Base-by-base conservation (phyloP, 176 grass and related monocot species). In the Poa pratensis region DNA sequence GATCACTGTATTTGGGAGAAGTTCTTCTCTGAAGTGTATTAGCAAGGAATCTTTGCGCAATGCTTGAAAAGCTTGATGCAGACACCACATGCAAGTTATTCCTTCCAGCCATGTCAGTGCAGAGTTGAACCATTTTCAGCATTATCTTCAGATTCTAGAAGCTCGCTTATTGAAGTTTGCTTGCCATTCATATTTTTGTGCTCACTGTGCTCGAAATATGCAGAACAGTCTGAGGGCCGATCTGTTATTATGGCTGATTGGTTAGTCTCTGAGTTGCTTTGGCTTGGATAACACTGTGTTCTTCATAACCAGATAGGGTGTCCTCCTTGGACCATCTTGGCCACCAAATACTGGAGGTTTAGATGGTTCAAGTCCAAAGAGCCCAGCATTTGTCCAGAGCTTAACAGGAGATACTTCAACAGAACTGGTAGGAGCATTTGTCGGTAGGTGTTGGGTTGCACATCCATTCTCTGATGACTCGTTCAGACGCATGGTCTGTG, bases 341-440 rank as follows among this genome's bases (percentile, higher is more conserved):
- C 71, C 68, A 59, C 85, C 77, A 87, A 94, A 91, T 73, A 91
- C 90, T 76, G 91, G 89, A 81, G 97, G 97, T 82, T 99, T 99
- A 42, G 94, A 96, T 64, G 97, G 97, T 78, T 96, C 92, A 74
- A 96, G 90, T 84, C 97, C 97, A 86, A 99, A 99, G 82, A 99
- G 94, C 22, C 94, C 90, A 75, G 93, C 97, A 90, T 99, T 99
- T 89, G 97, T 96, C 97, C 97, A 99, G 63, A 99, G 94, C 78
- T 89, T 95, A 88, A 92, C 75, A 71, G 97, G 84, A 49, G 91
- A 77, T 73, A 78, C 58, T 76, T 27, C 89, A 88, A 77, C 45
- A 76, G 83, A 88, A 76, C 76, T 76, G 81, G 69, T 35, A 78
- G 65, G 57, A 53, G 40, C 61, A 85, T 69, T 55, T 84, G 75